phyloP scores from a whole-genome alignment of 495 filamentous ascomycete genomes.

The Daldinia caldariorum region DNA sequence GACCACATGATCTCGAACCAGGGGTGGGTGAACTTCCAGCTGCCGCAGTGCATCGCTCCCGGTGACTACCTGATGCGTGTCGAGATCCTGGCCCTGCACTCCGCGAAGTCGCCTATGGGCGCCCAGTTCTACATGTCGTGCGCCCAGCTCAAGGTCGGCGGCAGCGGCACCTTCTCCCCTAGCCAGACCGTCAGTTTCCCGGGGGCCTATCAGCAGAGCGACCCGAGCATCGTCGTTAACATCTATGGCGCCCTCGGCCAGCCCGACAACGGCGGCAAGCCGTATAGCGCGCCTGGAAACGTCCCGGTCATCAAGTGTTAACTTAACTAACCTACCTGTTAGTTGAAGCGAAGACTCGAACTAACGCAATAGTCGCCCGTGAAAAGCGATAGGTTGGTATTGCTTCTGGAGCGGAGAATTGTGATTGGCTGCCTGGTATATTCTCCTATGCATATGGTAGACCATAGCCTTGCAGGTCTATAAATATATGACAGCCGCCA shows the following conservation, averaged over 20 bases:
- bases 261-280: constrained; percentile 58
- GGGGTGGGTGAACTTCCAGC: constrained; percentile 59
- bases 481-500: constrained; percentile 1
- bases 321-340: constrained; percentile 47
- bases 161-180: constrained; percentile 56
- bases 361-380: neutral
- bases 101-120: constrained; percentile 53
- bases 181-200: constrained; percentile 64
- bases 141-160: constrained; percentile 64
- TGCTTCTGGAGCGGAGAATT: constrained; percentile 1
- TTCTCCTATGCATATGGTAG: neutral
- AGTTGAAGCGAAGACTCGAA: constrained; percentile 17
- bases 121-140: constrained; percentile 68
- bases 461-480: constrained; percentile 3
- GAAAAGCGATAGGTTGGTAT: neutral
- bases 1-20: constrained; percentile 60
- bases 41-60: constrained; percentile 59
- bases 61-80: constrained; percentile 66
- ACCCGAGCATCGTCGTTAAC: constrained; percentile 64
- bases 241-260: constrained; percentile 62
- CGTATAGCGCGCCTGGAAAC: constrained; percentile 58
- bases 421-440: constrained; percentile 6
- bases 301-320: constrained; percentile 56
- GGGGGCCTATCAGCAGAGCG: constrained; percentile 60
- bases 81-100: constrained; percentile 64